Conservation (phyloP, 805 yeast species). For the Starmerella vaccinii region DNA sequence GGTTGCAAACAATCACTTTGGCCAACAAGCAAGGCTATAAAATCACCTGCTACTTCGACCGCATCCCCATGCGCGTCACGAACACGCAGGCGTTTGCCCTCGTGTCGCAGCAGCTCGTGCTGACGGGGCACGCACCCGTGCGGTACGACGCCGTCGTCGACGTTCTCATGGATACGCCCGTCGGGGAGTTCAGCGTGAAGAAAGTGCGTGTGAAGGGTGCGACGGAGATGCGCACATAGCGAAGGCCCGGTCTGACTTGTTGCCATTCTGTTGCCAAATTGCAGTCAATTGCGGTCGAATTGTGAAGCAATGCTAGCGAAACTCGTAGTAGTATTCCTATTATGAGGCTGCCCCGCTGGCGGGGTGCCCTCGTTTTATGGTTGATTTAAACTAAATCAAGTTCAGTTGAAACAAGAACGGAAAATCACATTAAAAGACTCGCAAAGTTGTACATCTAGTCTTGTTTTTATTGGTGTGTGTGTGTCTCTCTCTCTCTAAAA, state of each 20-base stretch:
- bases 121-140: constrained; percentile 34
- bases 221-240: constrained; percentile 18
- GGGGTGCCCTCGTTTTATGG: background rate
- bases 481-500: no score
- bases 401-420: no score
- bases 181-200: constrained; percentile 12
- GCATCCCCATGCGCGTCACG: constrained; percentile 37
- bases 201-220: constrained; percentile 13
- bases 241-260: no score
- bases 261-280: no score
- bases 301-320: no score
- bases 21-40: constrained; percentile 28
- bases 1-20: constrained; percentile 37
- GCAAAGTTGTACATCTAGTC: no score
- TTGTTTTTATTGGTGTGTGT: no score
- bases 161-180: constrained; percentile 17
- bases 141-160: constrained; percentile 35
- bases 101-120: constrained; percentile 37
- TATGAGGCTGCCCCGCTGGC: background rate
- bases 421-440: no score
- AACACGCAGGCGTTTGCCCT: constrained; percentile 36
- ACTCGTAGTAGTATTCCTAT: background rate
- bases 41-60: constrained; percentile 35
- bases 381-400: no score
- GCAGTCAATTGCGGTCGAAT: no score